These are phyloP conservation scores for Claviceps pazoutovae DNA, from an alignment of 2,329 filamentous ascomycete species.

Conservation along the genomic window DNA sequence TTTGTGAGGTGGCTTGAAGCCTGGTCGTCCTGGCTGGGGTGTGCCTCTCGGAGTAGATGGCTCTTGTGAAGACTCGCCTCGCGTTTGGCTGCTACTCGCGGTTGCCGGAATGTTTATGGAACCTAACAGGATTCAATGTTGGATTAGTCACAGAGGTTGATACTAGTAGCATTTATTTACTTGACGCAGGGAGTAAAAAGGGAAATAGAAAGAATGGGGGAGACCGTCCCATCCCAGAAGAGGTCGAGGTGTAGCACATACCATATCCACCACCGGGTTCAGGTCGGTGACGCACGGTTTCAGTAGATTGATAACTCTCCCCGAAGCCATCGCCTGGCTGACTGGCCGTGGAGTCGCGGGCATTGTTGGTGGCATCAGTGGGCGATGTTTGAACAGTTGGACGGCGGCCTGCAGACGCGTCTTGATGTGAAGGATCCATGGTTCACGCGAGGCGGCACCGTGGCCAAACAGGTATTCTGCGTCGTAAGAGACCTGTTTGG, in stretches of 20 bases:
- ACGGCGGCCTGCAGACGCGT: slow-evolving; percentile 23
- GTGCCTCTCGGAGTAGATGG: slow-evolving; percentile 18
- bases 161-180: background rate
- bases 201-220: background rate
- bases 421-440: slow-evolving; percentile 31
- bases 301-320: slow-evolving; percentile 44
- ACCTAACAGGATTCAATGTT: slow-evolving; percentile 3
- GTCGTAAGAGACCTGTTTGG: background rate
- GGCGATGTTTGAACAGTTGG: slow-evolving; percentile 29
- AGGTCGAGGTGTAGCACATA: slow-evolving; percentile 16
- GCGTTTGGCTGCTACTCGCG: slow-evolving; percentile 17
- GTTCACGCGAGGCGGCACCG: slow-evolving; percentile 7
- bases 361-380: slow-evolving; percentile 32
- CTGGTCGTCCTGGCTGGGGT: slow-evolving; percentile 21
- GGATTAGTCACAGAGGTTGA: background rate
- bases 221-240: background rate
- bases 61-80: slow-evolving; percentile 26
- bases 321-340: slow-evolving; percentile 30
- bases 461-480: slow-evolving; percentile 5
- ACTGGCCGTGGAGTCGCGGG: slow-evolving; percentile 20
- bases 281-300: slow-evolving; percentile 44
- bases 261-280: slow-evolving; percentile 37
- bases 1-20: slow-evolving; percentile 31
- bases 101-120: slow-evolving; percentile 8
- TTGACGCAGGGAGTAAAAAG: background rate